These are phyloP conservation scores for Boechera stricta DNA, from an alignment of 345 rosid genomes.

Conservation along the genomic window DNA sequence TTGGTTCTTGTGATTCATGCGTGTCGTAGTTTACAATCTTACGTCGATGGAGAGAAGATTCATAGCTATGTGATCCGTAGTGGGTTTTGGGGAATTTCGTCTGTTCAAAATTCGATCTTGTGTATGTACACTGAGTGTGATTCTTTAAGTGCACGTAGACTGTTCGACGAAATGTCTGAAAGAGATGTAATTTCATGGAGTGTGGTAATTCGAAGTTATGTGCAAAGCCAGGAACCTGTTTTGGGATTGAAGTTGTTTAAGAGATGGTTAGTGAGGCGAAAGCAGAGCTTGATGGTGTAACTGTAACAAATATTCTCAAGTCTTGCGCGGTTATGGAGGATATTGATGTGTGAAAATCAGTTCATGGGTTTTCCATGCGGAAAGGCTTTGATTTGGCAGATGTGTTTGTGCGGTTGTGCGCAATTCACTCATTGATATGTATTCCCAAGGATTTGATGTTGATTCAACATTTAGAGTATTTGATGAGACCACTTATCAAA, in stretches of 20 bases:
- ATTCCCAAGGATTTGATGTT: conserved; percentile 55
- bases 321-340: conserved; percentile 53
- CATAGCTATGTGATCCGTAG: conserved; percentile 59
- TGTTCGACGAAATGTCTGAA: conserved; percentile 75
- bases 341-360: conserved; percentile 50
- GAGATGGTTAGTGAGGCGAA: conserved; percentile 52
- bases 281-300: conserved; percentile 58
- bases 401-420: no score
- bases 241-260: conserved; percentile 55
- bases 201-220: conserved; percentile 61
- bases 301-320: conserved; percentile 60
- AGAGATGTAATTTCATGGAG: conserved; percentile 78
- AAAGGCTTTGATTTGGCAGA: conserved; percentile 58
- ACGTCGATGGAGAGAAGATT: conserved; percentile 41
- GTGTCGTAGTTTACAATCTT: conserved; percentile 40
- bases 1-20: conserved; percentile 64
- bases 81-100: conserved; percentile 50
- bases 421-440: conserved; percentile 75
- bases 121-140: conserved; percentile 46
- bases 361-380: conserved; percentile 56
- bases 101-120: conserved; percentile 65
- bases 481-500: conserved; percentile 47
- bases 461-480: conserved; percentile 60
- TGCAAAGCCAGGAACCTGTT: conserved; percentile 49
- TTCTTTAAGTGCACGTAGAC: conserved; percentile 44